Evolutionary conservation across 352 stramenopile species (phyloP).

Genomic region (Globisporangium uncinulatum): DNA sequence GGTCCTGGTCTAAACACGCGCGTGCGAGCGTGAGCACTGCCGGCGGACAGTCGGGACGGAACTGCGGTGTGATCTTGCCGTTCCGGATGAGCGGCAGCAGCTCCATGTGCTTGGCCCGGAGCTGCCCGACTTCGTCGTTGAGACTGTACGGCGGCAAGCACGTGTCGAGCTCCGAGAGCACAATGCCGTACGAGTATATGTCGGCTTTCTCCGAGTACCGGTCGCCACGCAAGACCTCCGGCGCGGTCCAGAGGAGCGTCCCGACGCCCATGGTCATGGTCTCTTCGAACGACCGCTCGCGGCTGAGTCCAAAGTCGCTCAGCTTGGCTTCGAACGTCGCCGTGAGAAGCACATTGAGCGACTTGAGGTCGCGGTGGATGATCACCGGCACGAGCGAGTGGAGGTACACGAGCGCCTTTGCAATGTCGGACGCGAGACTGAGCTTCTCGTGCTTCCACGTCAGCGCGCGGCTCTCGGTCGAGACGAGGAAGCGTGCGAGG

Average conservation of each 20-base stretch:
- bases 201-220: conserved; percentile 52
- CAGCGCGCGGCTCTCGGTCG: conserved; percentile 26
- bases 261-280: conserved; percentile 65
- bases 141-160: conserved; percentile 46
- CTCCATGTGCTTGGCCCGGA: conserved; percentile 42
- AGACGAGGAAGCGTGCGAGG: conserved; percentile 39
- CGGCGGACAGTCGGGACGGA: conserved; percentile 30
- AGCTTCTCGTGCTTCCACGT: conserved; percentile 49
- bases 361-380: conserved; percentile 69
- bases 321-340: conserved; percentile 43
- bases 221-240: conserved; percentile 48
- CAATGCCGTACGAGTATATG: conserved; percentile 60
- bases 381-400: conserved; percentile 46
- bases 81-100: conserved; percentile 49
- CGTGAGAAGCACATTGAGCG: conserved; percentile 52
- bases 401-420: conserved; percentile 56
- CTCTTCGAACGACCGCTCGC: conserved; percentile 44
- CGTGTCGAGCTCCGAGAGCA: conserved; percentile 58
- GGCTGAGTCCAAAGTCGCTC: conserved; percentile 53
- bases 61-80: conserved; percentile 30
- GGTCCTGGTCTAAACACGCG: conserved; percentile 25
- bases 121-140: conserved; percentile 37
- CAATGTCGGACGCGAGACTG: conserved; percentile 49
- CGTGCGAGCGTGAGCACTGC: conserved; percentile 28
- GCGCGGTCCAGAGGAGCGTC: conserved; percentile 56